Conservation (phyloP, 176 grass and related monocot genomes). For the Carex cristatella region DNA sequence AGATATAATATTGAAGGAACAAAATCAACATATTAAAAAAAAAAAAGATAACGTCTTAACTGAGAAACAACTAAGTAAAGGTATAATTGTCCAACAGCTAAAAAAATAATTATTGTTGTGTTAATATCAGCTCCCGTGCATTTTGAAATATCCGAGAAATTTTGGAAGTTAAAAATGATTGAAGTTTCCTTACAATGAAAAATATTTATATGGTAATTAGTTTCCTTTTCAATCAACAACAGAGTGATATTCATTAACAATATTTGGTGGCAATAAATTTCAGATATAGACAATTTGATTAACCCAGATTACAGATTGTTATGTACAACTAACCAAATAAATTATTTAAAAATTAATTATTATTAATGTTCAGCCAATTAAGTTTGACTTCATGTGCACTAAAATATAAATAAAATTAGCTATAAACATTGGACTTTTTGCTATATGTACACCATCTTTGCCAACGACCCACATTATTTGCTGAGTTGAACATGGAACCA, state of each 20-base stretch:
- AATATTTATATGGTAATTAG: not conserved
- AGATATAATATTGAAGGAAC: too few relatives aligned
- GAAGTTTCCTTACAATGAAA: not conserved
- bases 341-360: not conserved
- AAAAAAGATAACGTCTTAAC: not conserved
- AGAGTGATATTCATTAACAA: not conserved
- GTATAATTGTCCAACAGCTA: too few relatives aligned
- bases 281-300: not conserved
- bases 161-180: not conserved
- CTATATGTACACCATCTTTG: not conserved
- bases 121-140: not conserved
- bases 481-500: not conserved
- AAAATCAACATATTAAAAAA: too few relatives aligned
- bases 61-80: too few relatives aligned
- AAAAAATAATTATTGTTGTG: not conserved
- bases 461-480: not conserved
- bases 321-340: not conserved
- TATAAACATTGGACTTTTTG: not conserved
- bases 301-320: not conserved
- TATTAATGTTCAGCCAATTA: not conserved
- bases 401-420: not conserved
- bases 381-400: not conserved
- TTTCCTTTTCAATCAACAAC: not conserved
- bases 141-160: not conserved
- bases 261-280: not conserved